Percentiles rank a stretch among this genome's conserved stretches.
Evolutionary conservation across 2,329 filamentous ascomycete genomes (phyloP).

Genomic region (Penicillium sp.): DNA sequence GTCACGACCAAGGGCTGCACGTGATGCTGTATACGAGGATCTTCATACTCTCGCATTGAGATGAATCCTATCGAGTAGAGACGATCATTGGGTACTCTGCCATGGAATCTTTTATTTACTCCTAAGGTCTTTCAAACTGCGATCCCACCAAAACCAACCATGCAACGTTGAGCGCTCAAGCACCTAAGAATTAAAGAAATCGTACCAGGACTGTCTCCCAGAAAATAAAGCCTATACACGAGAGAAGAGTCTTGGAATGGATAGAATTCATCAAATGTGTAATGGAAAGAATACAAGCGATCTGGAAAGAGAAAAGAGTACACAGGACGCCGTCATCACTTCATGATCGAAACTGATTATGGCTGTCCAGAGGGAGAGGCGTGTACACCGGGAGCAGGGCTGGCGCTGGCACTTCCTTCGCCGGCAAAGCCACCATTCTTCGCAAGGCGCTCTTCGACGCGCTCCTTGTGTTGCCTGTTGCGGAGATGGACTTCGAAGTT

Average conservation of each 20-base stretch:
- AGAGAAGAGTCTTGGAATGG: constrained; percentile 4
- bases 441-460: constrained; percentile 59
- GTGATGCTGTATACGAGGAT: not conserved
- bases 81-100: not conserved
- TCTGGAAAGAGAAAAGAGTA: constrained; percentile 15
- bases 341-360: constrained; percentile 19
- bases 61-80: not conserved
- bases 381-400: constrained; percentile 14
- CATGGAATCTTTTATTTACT: not conserved
- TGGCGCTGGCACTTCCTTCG: constrained; percentile 16
- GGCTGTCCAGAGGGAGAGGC: constrained; percentile 17
- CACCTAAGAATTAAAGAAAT: constrained; percentile 10
- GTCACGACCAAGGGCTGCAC: not conserved
- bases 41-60: not conserved
- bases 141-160: constrained; percentile 8
- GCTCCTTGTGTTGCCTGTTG: constrained; percentile 77
- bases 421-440: constrained; percentile 22
- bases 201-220: constrained; percentile 13
- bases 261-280: constrained; percentile 12
- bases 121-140: not conserved
- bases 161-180: constrained; percentile 9
- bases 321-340: constrained; percentile 20
- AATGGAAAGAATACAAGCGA: constrained; percentile 18
- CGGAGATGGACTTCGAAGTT: constrained; percentile 93
- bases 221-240: constrained; percentile 20